Percentiles rank a stretch among this genome's conserved stretches.
Evolutionary conservation across 176 grass and related monocot species (phyloP).

Genomic region (Puya raimondii): DNA sequence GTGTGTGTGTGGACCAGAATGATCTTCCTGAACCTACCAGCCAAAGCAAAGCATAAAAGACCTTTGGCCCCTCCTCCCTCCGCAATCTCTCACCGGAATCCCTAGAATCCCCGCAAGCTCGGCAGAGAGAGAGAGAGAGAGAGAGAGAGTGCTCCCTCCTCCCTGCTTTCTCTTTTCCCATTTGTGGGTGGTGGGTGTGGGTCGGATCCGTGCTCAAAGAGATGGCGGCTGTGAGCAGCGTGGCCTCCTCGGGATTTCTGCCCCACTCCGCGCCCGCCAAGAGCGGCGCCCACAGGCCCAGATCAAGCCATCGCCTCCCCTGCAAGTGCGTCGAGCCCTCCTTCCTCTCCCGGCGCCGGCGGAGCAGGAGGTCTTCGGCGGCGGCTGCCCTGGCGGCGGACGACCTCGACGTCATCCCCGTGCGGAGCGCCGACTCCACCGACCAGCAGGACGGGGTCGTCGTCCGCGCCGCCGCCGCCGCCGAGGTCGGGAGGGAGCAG

Average conservation of each 20-base stretch:
- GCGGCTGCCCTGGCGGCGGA: conserved; percentile 7
- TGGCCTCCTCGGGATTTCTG: background rate
- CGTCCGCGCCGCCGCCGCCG: conserved; percentile 3
- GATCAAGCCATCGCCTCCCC: conserved; percentile 1
- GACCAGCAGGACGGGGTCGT: conserved; percentile 35
- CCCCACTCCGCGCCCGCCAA: background rate
- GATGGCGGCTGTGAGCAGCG: conserved; percentile 19
- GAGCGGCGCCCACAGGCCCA: background rate
- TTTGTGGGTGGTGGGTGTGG: too few species aligned
- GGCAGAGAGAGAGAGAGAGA: too few species aligned
- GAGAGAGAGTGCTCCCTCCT: too few species aligned
- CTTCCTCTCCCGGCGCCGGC: conserved; percentile 13
- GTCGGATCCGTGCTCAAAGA: too few species aligned
- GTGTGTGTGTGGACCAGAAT: too few species aligned
- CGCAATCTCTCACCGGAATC: too few species aligned
- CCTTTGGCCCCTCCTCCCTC: too few species aligned
- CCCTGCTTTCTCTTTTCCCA: too few species aligned
- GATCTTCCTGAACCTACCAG: too few species aligned
- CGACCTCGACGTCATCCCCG: conserved; percentile 28
- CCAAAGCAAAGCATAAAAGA: too few species aligned
- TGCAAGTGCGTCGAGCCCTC: background rate
- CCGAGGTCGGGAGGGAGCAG: conserved; percentile 20
- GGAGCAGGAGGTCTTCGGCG: background rate
- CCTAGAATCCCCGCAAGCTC: too few species aligned
- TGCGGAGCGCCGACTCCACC: conserved; percentile 30